These are phyloP conservation scores for Microstroma glucosiphilum DNA, from an alignment of 1,284 basidiomycete species.

Conservation along the genomic window DNA sequence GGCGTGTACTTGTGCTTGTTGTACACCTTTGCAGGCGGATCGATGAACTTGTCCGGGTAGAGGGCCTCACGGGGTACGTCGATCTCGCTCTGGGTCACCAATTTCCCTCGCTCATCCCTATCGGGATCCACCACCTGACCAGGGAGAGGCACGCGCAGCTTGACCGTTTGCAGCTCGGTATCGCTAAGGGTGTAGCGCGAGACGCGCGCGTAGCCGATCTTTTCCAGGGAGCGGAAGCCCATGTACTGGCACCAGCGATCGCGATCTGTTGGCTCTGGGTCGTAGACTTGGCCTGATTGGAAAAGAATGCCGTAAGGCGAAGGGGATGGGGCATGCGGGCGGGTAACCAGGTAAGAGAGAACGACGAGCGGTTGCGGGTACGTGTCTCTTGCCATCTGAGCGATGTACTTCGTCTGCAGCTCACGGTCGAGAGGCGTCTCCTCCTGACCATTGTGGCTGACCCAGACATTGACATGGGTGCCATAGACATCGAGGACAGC, in stretches of 20 bases:
- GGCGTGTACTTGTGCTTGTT: constrained; percentile 16
- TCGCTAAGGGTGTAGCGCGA: constrained; percentile 45
- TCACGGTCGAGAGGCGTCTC: constrained; percentile 82
- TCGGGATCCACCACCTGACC: constrained; percentile 27
- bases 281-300: constrained; percentile 47
- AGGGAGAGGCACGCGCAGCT: constrained; percentile 32
- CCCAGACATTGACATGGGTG: constrained; percentile 57
- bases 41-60: constrained; percentile 14
- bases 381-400: constrained; percentile 67
- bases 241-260: constrained; percentile 48
- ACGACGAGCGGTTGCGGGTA: constrained; percentile 76
- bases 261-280: constrained; percentile 53
- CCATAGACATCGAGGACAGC: constrained; percentile 80
- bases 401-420: constrained; percentile 75
- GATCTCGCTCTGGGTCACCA: background rate
- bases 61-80: background rate
- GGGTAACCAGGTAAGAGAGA: constrained; percentile 66
- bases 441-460: constrained; percentile 78
- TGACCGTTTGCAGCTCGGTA: constrained; percentile 46
- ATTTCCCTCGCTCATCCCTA: constrained; percentile 18
- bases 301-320: constrained; percentile 75
- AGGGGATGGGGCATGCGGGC: constrained; percentile 66
- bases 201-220: constrained; percentile 41
- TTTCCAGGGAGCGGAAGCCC: constrained; percentile 38
- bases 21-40: constrained; percentile 16